phyloP scores from a whole-genome alignment of 2,329 filamentous ascomycete genomes.

The Talaromyces sp. region DNA sequence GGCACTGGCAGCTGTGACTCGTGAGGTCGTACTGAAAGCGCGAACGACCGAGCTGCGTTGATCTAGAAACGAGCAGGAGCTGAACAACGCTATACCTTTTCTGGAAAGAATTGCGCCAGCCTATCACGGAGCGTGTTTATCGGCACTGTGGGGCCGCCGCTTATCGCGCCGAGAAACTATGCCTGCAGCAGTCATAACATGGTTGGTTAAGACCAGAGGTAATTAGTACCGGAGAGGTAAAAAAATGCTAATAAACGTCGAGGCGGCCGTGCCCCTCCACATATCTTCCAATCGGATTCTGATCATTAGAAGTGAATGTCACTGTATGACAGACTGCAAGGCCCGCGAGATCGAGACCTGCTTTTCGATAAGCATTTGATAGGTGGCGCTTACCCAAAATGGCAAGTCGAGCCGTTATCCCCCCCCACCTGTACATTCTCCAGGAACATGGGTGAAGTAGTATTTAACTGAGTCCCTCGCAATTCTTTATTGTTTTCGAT shows the following conservation, averaged over 20 bases:
- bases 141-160: not conserved
- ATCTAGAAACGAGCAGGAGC: not conserved
- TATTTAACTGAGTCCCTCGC: not conserved
- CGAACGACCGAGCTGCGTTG: not conserved
- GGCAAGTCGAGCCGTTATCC: not conserved
- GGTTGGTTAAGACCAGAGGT: not conserved
- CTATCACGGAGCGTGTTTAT: not conserved
- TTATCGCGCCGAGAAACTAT: not conserved
- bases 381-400: not conserved
- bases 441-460: not conserved
- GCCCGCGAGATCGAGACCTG: not conserved
- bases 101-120: not conserved
- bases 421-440: not conserved
- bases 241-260: not conserved
- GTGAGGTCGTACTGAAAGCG: not conserved
- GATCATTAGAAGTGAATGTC: not conserved
- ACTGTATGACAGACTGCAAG: not conserved
- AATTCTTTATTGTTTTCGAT: not conserved
- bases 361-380: not conserved
- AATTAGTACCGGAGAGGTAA: not conserved
- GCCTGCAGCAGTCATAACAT: not conserved
- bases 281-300: not conserved
- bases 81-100: not conserved
- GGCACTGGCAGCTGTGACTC: not conserved
- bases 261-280: not conserved